A percentile compares a stretch with the other conserved stretches of the same genome.
These are phyloP conservation scores for Komagataella phaffii DNA, from an alignment of 805 yeast genomes.

Conservation along the genomic window DNA sequence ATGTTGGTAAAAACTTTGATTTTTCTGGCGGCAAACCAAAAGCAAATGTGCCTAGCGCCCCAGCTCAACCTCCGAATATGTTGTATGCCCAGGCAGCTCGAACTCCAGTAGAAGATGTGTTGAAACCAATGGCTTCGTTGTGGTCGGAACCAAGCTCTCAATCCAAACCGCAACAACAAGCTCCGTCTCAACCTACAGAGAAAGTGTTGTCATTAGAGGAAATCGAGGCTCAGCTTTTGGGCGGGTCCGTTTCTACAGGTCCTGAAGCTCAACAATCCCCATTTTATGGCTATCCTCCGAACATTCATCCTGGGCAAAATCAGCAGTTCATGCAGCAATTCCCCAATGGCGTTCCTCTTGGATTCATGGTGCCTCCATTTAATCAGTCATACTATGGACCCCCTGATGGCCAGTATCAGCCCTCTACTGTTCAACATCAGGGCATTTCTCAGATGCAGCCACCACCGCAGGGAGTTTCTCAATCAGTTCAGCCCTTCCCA, in stretches of 20 bases:
- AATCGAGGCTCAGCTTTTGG: conserved; percentile 64
- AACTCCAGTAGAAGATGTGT: conserved; percentile 20
- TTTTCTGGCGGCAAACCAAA: conserved; percentile 30
- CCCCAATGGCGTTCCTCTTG: conserved; percentile 1
- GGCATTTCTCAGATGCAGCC: neutral
- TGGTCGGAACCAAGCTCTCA: conserved; percentile 33
- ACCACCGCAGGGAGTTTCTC: conserved; percentile 1
- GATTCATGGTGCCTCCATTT: neutral
- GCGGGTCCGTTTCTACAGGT: conserved; percentile 19
- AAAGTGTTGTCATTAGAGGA: conserved; percentile 66
- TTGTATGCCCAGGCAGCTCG: conserved; percentile 28
- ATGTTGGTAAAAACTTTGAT: conserved; percentile 51
- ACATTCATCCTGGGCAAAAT: conserved; percentile 3
- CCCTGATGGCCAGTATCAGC: neutral
- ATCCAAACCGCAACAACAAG: conserved; percentile 6
- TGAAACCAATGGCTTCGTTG: conserved; percentile 61
- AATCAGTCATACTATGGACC: neutral
- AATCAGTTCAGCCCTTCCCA: conserved; percentile 2
- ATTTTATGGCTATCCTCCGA: conserved; percentile 7
- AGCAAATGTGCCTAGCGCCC: neutral
- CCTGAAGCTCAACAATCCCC: conserved; percentile 14
- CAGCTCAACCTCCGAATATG: conserved; percentile 14
- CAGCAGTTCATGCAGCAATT: conserved; percentile 3
- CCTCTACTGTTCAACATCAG: neutral
- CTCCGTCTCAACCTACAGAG: conserved; percentile 10